Conservation (phyloP, 2,329 filamentous ascomycete genomes). For the Calonectria pseudoturangicola region DNA sequence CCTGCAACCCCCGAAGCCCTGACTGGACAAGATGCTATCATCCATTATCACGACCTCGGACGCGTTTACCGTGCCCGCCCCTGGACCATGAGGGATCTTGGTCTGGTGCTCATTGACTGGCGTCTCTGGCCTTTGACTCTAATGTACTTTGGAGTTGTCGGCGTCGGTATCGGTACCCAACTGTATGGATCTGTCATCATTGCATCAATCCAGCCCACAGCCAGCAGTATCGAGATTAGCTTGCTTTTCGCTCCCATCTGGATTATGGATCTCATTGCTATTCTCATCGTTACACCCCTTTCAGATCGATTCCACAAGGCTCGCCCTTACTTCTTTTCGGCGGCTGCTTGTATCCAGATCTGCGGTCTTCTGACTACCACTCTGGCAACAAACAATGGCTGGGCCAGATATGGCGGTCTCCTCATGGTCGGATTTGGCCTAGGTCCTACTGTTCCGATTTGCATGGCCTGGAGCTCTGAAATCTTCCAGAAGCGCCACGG, state of each 20-base stretch:
- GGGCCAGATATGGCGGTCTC: slow-evolving; percentile 92
- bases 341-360: slow-evolving; percentile 86
- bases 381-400: slow-evolving; percentile 81
- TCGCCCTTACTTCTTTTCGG: slow-evolving; percentile 87
- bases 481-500: slow-evolving; percentile 93
- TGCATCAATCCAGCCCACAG: slow-evolving; percentile 81
- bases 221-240: slow-evolving; percentile 85
- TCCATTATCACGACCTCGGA: slow-evolving; percentile 89
- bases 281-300: slow-evolving; percentile 88
- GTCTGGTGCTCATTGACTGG: slow-evolving; percentile 86
- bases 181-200: slow-evolving; percentile 93
- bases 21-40: slow-evolving; percentile 82
- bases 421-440: slow-evolving; percentile 93
- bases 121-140: slow-evolving; percentile 88
- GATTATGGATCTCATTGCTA: slow-evolving; percentile 94
- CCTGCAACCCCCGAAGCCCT: slow-evolving; percentile 83
- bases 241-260: slow-evolving; percentile 93
- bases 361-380: slow-evolving; percentile 86
- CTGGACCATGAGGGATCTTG: slow-evolving; percentile 84
- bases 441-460: slow-evolving; percentile 92
- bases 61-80: slow-evolving; percentile 85
- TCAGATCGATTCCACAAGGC: slow-evolving; percentile 90
- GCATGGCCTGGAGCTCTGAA: slow-evolving; percentile 95
- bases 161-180: slow-evolving; percentile 92
- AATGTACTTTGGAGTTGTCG: slow-evolving; percentile 97